phyloP scores from a whole-genome alignment of 306 rosid species.

The Glycine soja region DNA sequence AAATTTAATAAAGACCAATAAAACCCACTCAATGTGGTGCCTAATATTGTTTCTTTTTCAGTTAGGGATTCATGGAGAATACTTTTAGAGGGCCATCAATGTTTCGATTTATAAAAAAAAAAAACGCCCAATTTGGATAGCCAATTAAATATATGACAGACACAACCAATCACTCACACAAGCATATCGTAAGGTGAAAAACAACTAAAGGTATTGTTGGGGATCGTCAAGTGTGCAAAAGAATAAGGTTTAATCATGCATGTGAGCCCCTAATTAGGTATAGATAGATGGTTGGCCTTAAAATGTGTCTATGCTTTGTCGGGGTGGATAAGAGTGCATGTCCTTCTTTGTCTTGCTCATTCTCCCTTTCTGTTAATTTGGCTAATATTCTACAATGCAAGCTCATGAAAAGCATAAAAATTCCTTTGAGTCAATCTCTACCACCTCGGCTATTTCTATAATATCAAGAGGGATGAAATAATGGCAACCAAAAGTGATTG shows the following conservation, averaged over 20 bases:
- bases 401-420: conserved; percentile 50
- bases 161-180: conserved; percentile 43
- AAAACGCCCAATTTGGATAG: conserved; percentile 9
- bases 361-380: conserved; percentile 41
- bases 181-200: conserved; percentile 18
- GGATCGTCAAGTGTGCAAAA: conserved; percentile 42
- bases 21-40: conserved; percentile 35
- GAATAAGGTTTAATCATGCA: conserved; percentile 45
- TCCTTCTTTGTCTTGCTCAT: conserved; percentile 47
- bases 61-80: conserved; percentile 12
- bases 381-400: conserved; percentile 51
- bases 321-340: conserved; percentile 52
- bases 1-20: conserved; percentile 4
- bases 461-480: conserved; percentile 28
- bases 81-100: conserved; percentile 40
- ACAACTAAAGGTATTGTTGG: conserved; percentile 40
- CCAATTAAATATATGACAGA: conserved; percentile 45
- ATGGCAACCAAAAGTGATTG: conserved; percentile 33
- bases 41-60: conserved; percentile 3
- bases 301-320: conserved; percentile 56
- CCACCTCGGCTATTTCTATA: conserved; percentile 35
- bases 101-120: not conserved
- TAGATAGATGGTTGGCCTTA: conserved; percentile 54
- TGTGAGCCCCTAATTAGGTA: conserved; percentile 56
- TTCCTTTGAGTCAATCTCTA: conserved; percentile 32